Conservation (phyloP, 345 rosid species). For the Rubroshorea leprosula region DNA sequence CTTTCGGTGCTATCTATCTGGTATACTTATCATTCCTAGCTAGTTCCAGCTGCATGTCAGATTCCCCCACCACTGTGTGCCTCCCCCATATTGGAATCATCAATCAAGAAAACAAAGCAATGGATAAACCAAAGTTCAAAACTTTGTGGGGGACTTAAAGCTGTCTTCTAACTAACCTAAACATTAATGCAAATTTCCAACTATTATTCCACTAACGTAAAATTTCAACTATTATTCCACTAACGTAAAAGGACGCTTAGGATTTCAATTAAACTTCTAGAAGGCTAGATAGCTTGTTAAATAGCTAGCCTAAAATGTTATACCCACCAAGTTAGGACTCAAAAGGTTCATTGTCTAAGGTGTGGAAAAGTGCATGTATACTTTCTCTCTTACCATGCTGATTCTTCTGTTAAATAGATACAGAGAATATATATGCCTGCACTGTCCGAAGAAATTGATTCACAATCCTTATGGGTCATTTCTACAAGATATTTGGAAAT, state of each 20-base stretch:
- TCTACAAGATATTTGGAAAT: conserved; percentile 5
- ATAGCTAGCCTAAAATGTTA: no score
- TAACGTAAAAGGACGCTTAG: no score
- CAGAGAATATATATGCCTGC: background rate
- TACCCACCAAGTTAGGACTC: background rate
- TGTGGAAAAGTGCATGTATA: background rate
- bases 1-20: background rate
- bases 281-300: no score
- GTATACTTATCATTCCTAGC: background rate
- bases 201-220: no score
- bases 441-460: background rate
- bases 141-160: background rate
- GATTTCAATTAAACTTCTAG: no score
- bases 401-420: background rate
- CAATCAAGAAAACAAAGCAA: background rate
- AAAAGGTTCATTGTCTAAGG: background rate
- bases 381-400: background rate
- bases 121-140: background rate
- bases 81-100: background rate
- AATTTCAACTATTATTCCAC: no score
- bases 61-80: background rate
- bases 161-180: background rate
- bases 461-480: background rate
- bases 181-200: no score
- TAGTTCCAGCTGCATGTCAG: background rate